Evolutionary conservation across 148 eudicot species (phyloP), one percentile per base, ranked within the genome.

Genomic region (Rhododendron henanense): DNA sequence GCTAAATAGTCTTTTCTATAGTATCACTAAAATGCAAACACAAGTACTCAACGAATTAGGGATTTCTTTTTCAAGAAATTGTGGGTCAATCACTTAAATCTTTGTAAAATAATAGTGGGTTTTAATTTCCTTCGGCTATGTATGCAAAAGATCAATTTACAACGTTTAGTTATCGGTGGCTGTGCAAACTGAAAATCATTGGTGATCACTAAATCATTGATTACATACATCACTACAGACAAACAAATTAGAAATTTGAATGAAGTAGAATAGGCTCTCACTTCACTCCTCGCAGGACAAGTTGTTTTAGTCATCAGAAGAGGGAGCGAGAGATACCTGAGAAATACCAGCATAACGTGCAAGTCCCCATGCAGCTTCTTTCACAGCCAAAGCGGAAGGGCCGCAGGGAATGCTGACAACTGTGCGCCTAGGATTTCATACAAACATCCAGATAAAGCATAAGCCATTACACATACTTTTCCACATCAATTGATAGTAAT

Each of bases 341-440:
- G 99, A 95, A 81, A 96, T 93, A 76, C 97, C 98, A 88, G 99
- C 99, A 89, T 96, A 96, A 74, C 98, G 98, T 84, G 99, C 99
- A 86, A 96, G 98, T 79, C 99, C 99, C 99, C 99, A 96, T 50
- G 99, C 99, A 82, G 98, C 98, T 90, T 96, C 99, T 90, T 96
- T 96, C 57, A 96, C 98, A 78, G 99, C 99, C 90, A 96, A 88
- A 65, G 99, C 96, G 84, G 99, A 96, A 85, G 98, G 99, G 85
- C 99, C 99, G 83, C 95, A 95, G 41, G 99, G 99, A 76, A 96
- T 90, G 87, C 99, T 96, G 63, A 96, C 97, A 83, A 96, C 97
- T 63, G 98, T 96, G 83, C 99, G 93, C 99, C 99, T 96, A 65
- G 33, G 85, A 78, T 61, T 41, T 73, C 25, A 50, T 23, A 59